Percentiles rank a stretch among this genome's conserved stretches.
Conservation (phyloP, 495 filamentous ascomycete genomes). For the Amorphotheca resinae region DNA sequence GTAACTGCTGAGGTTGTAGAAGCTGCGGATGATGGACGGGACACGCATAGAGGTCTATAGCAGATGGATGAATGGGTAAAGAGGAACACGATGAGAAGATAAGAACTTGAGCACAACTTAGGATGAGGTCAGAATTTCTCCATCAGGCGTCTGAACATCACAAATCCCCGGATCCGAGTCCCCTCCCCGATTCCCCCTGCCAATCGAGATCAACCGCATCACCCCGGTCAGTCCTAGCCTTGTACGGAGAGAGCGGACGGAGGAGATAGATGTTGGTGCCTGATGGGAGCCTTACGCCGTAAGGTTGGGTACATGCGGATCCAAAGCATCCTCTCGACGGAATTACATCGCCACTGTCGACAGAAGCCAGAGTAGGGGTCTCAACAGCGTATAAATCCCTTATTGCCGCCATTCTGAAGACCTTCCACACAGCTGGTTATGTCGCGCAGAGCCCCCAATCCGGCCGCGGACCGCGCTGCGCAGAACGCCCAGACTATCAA, state of each 20-base stretch:
- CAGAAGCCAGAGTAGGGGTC: neutral
- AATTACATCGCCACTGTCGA: neutral
- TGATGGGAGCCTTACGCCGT: constrained; percentile 16
- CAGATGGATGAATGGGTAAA: constrained; percentile 5
- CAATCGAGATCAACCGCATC: too few species aligned
- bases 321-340: neutral
- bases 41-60: constrained; percentile 18
- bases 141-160: too few species aligned
- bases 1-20: constrained; percentile 20
- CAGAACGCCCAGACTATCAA: constrained; percentile 89
- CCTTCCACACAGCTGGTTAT: constrained; percentile 49
- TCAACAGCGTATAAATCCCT: neutral
- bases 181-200: too few species aligned
- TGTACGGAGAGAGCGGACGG: too few species aligned
- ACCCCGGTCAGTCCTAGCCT: too few species aligned
- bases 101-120: too few species aligned
- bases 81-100: neutral
- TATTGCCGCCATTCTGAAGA: too few species aligned
- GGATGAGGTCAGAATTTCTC: too few species aligned
- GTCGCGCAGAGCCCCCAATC: constrained; percentile 76
- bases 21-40: constrained; percentile 17
- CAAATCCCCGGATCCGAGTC: too few species aligned
- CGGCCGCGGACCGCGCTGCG: constrained; percentile 69
- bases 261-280: too few species aligned
- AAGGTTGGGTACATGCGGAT: neutral